These are phyloP conservation scores for Phanerodontia chrysosporium DNA, from an alignment of 768 basidiomycete genomes.

Conservation along the genomic window DNA sequence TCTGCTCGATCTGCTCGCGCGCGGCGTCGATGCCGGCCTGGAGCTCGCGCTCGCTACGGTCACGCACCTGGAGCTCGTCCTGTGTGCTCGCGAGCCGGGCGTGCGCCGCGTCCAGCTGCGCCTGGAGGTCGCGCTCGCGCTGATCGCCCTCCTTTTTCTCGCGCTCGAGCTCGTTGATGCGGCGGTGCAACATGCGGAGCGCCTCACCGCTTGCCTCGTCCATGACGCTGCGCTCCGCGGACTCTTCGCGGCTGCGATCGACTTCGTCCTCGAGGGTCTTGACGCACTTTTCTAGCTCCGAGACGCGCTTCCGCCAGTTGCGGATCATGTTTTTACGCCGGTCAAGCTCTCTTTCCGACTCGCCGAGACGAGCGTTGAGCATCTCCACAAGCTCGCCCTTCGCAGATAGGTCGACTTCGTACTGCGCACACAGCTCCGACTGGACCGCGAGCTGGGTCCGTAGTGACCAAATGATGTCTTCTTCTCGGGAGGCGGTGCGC, in stretches of 20 bases:
- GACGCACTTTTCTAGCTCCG: constrained; percentile 66
- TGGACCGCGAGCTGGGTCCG: constrained; percentile 75
- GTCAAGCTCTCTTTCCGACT: constrained; percentile 58
- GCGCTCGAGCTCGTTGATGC: constrained; percentile 71
- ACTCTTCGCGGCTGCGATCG: constrained; percentile 78
- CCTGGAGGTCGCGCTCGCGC: constrained; percentile 30
- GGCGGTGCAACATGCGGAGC: constrained; percentile 72
- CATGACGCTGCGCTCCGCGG: constrained; percentile 78
- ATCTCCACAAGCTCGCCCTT: constrained; percentile 69
- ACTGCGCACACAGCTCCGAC: constrained; percentile 71
- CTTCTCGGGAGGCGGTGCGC: constrained; percentile 65
- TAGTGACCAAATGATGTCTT: constrained; percentile 65
- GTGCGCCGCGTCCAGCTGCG: constrained; percentile 38
- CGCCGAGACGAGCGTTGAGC: constrained; percentile 49
- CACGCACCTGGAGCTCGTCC: constrained; percentile 37
- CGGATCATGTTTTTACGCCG: constrained; percentile 52
- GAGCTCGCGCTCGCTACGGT: constrained; percentile 51
- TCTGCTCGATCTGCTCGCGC: too few relatives aligned
- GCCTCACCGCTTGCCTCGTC: constrained; percentile 78
- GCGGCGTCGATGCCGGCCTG: constrained; percentile 50
- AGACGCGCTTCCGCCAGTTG: constrained; percentile 73
- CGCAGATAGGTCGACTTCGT: constrained; percentile 68
- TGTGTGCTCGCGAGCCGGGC: constrained; percentile 48
- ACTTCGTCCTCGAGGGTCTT: constrained; percentile 80
- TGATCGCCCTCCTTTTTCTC: constrained; percentile 48